Conservation (phyloP, 164 flowering plant species). For the Paratinospora sagittata region DNA sequence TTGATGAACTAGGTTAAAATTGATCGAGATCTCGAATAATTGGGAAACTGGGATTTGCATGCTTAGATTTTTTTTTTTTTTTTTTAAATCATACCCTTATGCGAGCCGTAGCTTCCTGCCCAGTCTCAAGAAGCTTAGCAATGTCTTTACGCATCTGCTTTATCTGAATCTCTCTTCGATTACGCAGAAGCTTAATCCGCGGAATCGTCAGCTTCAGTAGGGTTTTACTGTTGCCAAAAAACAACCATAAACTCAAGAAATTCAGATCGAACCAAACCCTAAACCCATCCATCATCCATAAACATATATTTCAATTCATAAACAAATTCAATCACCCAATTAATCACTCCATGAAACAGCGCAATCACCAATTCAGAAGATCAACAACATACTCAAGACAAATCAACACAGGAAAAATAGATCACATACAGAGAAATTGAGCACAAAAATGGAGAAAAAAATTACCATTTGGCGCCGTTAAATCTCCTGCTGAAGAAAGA, state of each 20-base stretch:
- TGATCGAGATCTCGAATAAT: no score
- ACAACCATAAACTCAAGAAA: neutral
- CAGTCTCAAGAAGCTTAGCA: constrained; percentile 87
- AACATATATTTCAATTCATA: neutral
- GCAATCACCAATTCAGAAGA: neutral
- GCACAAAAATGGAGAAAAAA: neutral
- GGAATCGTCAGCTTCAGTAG: constrained; percentile 84
- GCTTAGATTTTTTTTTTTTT: no score
- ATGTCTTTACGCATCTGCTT: constrained; percentile 89
- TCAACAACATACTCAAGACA: neutral
- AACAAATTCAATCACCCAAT: no score
- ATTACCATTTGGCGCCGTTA: constrained; percentile 76
- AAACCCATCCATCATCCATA: neutral
- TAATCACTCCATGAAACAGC: neutral
- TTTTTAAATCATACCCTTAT: constrained; percentile 73
- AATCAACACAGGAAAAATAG: neutral
- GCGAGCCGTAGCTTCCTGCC: constrained; percentile 96
- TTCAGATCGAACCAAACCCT: neutral
- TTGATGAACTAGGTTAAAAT: no score
- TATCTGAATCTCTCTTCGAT: constrained; percentile 78
- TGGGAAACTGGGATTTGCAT: neutral
- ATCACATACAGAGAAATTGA: neutral
- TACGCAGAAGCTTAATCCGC: constrained; percentile 79
- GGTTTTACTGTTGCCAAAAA: constrained; percentile 74
- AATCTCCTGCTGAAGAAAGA: constrained; percentile 79